Percentiles rank a stretch among this genome's conserved stretches.
phyloP scores from a whole-genome alignment of 805 yeast species.

The Metschnikowia drakensbergensis region DNA sequence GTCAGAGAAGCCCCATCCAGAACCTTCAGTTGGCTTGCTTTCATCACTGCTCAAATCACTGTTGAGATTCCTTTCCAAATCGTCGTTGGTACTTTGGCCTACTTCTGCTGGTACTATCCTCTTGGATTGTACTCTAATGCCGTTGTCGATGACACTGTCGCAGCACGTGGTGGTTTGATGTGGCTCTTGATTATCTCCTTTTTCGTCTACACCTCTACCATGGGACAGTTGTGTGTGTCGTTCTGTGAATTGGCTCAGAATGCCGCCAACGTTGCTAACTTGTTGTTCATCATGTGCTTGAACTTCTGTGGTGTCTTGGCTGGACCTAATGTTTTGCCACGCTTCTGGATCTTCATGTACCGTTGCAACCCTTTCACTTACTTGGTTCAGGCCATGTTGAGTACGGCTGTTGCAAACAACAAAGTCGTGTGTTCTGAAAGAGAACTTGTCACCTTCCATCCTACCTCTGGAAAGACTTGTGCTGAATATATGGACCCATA shows the following conservation, averaged over 20 bases:
- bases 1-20: constrained; percentile 44
- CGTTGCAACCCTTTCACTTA: constrained; percentile 70
- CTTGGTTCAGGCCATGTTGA: constrained; percentile 30
- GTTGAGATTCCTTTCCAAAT: constrained; percentile 49
- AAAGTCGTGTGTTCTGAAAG: constrained; percentile 44
- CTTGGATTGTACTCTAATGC: constrained; percentile 19
- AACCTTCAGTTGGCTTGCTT: constrained; percentile 42
- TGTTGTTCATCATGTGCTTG: constrained; percentile 33
- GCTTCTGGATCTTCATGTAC: constrained; percentile 85
- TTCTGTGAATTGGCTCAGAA: constrained; percentile 23
- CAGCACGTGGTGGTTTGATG: constrained; percentile 35
- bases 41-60: constrained; percentile 37
- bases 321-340: constrained; percentile 56
- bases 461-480: constrained; percentile 63
- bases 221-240: constrained; percentile 23
- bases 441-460: constrained; percentile 29
- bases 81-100: constrained; percentile 56
- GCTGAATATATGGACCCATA: constrained; percentile 47
- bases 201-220: constrained; percentile 20
- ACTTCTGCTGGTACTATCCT: constrained; percentile 61
- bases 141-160: constrained; percentile 15
- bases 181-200: constrained; percentile 26
- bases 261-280: constrained; percentile 24
- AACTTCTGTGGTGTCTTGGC: constrained; percentile 78
- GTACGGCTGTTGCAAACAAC: constrained; percentile 46